Evolutionary conservation across 371 early-diverging fungal species (phyloP), one percentile per base, ranked within the genome.

Genomic region (Apophysomyces sp.): DNA sequence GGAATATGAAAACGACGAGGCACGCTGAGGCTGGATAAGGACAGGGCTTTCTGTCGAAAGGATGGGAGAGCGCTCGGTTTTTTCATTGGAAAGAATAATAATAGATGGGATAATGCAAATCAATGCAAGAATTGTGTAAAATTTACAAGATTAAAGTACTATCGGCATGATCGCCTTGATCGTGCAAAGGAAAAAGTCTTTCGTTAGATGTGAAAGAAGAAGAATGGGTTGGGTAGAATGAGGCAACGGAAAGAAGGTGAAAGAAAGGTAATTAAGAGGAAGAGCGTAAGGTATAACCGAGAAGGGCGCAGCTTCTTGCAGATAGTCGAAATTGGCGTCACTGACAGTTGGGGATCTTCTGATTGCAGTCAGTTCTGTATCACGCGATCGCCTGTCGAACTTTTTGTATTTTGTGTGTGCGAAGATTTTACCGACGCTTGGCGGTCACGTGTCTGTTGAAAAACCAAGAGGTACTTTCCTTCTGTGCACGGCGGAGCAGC

Each of bases 1-100:
- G 73, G 70, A 18, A 75, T 61, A 36, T 78, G 74, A 44, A 69
- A 70, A 18, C 65, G 68, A 9, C 80, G 73, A 51, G 83, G 79
- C 31, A 80, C 60, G 56, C 74, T 74, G n/a, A 80, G 71, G 55
- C 73, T 74, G 21, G 76, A 76, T 26, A 78, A 36, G 26, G 59
- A 66, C 40, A 71, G 58, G 41, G 65, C 63, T 44, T 63, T 58
- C 31, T 63, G 67, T 58, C 65, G 67, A 62, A 70, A 66, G 18
- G 71, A 70, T 36, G 71, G 71, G 57, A 70, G 57, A 37, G 61
- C 60, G 55, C 61, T 70, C 41, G 55, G 62, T 49, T 70, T 52
- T 34, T 67, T 62, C 67, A 62, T 67, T 44, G 58, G 51, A 15
- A 21, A n/a, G 34, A 36, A 8, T 27, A 1, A 9, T 6, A 4